Conservation (phyloP, 345 rosid genomes). For the thale cress (Arabidopsis thaliana) region TAIR10.1 NC_003076.8:24953501-24954000, state of each 20-base stretch:
- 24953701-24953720: neutral
- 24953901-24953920: constrained; percentile 32
- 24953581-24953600: constrained; percentile 22
- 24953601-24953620: constrained; percentile 34
- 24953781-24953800: constrained; percentile 15
- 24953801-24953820: constrained; percentile 2
- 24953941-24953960: neutral
- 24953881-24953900: constrained; percentile 14
- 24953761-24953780: constrained; percentile 23
- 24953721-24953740: constrained; percentile 20
- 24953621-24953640: constrained; percentile 7
- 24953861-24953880: neutral
- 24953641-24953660: neutral
- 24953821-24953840: neutral
- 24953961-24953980: constrained; percentile 42
- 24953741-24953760: constrained; percentile 26
- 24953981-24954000: constrained; percentile 35
- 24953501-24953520: neutral
- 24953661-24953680: neutral
- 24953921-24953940: constrained; percentile 36
- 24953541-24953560: constrained; percentile 19
- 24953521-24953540: constrained; percentile 6
- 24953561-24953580: constrained; percentile 39
- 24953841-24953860: neutral
- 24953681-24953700: constrained; percentile 1